Percentiles rank a stretch among this genome's conserved stretches.
These are phyloP conservation scores for Huntiella moniliformis DNA, from an alignment of 2,329 filamentous ascomycete species.

Conservation along the genomic window DNA sequence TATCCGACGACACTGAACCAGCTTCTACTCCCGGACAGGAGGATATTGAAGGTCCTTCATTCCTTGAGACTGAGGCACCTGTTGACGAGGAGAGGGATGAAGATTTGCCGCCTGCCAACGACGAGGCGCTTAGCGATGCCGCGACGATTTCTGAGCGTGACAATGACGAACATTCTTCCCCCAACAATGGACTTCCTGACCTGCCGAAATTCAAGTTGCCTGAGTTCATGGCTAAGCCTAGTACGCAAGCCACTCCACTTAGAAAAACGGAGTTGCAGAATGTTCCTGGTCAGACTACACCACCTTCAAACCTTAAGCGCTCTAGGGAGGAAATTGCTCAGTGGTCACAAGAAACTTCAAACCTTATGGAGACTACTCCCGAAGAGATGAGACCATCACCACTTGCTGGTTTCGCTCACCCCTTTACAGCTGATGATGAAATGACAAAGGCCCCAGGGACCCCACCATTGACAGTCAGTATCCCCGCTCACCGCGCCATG, in stretches of 20 bases:
- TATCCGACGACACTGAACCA: not conserved
- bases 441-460: not conserved
- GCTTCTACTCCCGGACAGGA: not conserved
- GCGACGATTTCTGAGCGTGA: conserved; percentile 8
- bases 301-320: conserved; percentile 23
- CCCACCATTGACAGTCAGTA: not conserved
- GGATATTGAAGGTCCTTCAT: too few species aligned
- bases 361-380: conserved; percentile 13
- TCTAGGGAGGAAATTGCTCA: conserved; percentile 23
- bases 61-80: too few species aligned
- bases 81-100: not conserved
- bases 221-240: too few species aligned
- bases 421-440: not conserved
- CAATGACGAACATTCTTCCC: not conserved
- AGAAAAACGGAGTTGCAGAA: not conserved
- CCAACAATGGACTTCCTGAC: not conserved
- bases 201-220: not conserved
- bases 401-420: conserved; percentile 15
- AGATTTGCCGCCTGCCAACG: not conserved
- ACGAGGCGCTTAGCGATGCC: conserved; percentile 6
- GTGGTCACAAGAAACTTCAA: conserved; percentile 24
- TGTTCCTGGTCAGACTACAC: conserved; percentile 15
- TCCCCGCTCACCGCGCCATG: conserved; percentile 28
- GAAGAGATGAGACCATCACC: conserved; percentile 17
- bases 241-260: not conserved